These are phyloP conservation scores for Lasiodiplodia theobromae DNA, from an alignment of 2,329 filamentous ascomycete genomes.

Conservation along the genomic window DNA sequence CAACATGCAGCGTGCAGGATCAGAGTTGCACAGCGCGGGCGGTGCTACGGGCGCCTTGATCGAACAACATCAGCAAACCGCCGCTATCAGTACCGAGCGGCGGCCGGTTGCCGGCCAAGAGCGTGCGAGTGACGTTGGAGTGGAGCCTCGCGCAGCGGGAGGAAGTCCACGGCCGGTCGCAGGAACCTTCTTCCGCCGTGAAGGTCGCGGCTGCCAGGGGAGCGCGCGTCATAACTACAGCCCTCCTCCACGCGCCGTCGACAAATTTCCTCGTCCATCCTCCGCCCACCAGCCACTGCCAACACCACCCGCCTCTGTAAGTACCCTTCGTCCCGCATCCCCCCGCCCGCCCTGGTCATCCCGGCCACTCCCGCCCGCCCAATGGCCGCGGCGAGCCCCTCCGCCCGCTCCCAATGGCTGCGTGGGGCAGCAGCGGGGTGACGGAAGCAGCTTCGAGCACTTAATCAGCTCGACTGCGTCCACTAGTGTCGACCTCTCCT, in stretches of 20 bases:
- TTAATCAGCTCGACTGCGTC: slow-evolving; percentile 12
- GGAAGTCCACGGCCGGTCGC: slow-evolving; percentile 14
- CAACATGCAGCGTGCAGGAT: neutral
- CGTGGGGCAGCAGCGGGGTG: slow-evolving; percentile 22
- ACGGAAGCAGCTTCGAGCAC: slow-evolving; percentile 20
- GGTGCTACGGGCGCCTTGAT: neutral
- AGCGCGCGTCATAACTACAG: slow-evolving; percentile 23
- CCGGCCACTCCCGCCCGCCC: slow-evolving; percentile 7
- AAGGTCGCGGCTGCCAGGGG: slow-evolving; percentile 1
- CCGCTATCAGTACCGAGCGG: neutral
- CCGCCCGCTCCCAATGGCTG: slow-evolving; percentile 4
- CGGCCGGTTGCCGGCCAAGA: neutral
- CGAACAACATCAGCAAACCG: slow-evolving; percentile 1
- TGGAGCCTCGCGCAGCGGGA: slow-evolving; percentile 5
- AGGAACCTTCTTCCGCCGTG: slow-evolving; percentile 22
- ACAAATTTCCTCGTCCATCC: slow-evolving; percentile 27
- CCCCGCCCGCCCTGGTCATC: neutral
- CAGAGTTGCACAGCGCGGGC: neutral
- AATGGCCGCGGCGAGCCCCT: slow-evolving; percentile 5
- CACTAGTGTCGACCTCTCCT: neutral
- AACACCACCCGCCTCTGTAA: slow-evolving; percentile 8
- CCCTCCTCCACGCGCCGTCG: neutral
- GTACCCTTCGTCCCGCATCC: neutral
- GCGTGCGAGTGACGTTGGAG: slow-evolving; percentile 2
- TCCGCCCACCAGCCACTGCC: neutral